Conservation (phyloP, 2,329 filamentous ascomycete species). For the Periconia sp. region DNA sequence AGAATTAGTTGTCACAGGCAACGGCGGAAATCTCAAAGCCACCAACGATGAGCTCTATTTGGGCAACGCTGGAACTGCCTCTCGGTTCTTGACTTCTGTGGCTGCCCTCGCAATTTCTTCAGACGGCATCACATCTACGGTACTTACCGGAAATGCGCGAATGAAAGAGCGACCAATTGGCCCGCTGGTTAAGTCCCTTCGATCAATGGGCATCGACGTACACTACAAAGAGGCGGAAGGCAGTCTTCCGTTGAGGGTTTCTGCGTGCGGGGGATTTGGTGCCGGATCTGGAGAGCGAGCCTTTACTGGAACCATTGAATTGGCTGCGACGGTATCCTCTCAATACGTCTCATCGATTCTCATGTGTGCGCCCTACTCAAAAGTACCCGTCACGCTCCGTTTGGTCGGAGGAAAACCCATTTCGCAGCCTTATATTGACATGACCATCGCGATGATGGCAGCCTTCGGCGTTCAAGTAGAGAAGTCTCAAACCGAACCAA, state of each 20-base stretch:
- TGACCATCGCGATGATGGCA: constrained; percentile 98
- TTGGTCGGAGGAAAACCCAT: constrained; percentile 97
- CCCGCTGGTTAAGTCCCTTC: constrained; percentile 85
- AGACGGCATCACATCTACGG: constrained; percentile 63
- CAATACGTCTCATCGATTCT: constrained; percentile 97
- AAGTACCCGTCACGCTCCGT: constrained; percentile 84
- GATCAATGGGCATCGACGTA: constrained; percentile 82
- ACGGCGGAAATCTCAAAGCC: constrained; percentile 81
- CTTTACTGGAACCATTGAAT: constrained; percentile 75
- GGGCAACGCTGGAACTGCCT: constrained; percentile 94
- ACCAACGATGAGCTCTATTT: constrained; percentile 80
- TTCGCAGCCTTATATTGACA: constrained; percentile 95
- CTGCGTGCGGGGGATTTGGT: constrained; percentile 61
- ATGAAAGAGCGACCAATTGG: constrained; percentile 98
- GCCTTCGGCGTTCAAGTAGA: constrained; percentile 83
- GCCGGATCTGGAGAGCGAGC: constrained; percentile 68
- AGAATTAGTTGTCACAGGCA: constrained; percentile 83
- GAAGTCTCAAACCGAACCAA: constrained; percentile 73
- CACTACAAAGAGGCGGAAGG: constrained; percentile 82
- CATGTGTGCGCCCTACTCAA: constrained; percentile 96
- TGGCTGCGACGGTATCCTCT: constrained; percentile 95
- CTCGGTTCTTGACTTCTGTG: constrained; percentile 90
- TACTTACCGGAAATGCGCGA: constrained; percentile 88
- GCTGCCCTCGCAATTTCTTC: constrained; percentile 76
- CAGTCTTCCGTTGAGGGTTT: constrained; percentile 81